Evolutionary conservation across 2,329 filamentous ascomycete species (phyloP).

Genomic region (Aspergillus intermedius): DNA sequence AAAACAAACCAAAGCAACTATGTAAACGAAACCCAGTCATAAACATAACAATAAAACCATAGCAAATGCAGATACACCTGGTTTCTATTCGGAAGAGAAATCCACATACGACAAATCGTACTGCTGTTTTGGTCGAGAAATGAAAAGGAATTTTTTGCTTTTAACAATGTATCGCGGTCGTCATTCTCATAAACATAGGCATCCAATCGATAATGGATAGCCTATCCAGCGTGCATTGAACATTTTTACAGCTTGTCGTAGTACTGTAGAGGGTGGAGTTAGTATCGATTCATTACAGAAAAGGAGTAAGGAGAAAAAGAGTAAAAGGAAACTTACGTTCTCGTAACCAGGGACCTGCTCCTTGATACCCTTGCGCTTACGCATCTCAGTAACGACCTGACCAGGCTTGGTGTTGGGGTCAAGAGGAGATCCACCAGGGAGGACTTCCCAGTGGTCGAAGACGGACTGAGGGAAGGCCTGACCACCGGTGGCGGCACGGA

Average conservation of each 20-base stretch:
- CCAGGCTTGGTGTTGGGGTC: constrained; percentile 78
- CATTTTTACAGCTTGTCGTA: constrained; percentile 92
- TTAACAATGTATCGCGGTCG: constrained; percentile 35
- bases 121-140: constrained; percentile 13
- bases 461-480: constrained; percentile 99
- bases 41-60: constrained; percentile 25
- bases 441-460: constrained; percentile 97
- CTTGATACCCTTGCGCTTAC: constrained; percentile 99
- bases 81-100: constrained; percentile 27
- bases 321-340: constrained; percentile 65
- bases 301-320: not conserved
- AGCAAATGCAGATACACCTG: constrained; percentile 22
- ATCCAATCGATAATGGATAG: constrained; percentile 32
- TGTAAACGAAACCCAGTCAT: constrained; percentile 22
- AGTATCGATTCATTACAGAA: constrained; percentile 7
- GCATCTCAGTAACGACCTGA: constrained; percentile 77
- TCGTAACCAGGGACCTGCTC: constrained; percentile 83
- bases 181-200: constrained; percentile 39
- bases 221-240: constrained; percentile 37
- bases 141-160: constrained; percentile 26
- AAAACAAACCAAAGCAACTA: constrained; percentile 13
- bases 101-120: constrained; percentile 23
- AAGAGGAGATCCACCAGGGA: constrained; percentile 87
- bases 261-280: constrained; percentile 56
- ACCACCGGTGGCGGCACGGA: constrained; percentile 85